phyloP scores from a whole-genome alignment of 2,329 filamentous ascomycete genomes.

The Aureobasidium sp. region DNA sequence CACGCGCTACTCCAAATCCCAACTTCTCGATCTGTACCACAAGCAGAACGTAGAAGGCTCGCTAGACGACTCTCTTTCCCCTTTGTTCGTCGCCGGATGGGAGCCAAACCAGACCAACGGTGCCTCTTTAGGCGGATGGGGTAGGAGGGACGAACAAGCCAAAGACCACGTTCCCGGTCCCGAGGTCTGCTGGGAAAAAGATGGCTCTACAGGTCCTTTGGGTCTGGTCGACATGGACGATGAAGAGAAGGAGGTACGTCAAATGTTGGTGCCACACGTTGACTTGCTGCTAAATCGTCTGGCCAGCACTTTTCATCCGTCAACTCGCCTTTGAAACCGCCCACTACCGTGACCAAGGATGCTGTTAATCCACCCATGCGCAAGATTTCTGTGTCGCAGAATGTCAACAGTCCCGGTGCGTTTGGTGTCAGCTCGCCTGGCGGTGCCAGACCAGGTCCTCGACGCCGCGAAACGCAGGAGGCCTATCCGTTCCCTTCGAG shows the following conservation, averaged over 20 bases:
- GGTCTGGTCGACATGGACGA: conserved; percentile 63
- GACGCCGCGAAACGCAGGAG: conserved; percentile 79
- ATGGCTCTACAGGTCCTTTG: conserved; percentile 61
- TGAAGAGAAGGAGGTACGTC: conserved; percentile 53
- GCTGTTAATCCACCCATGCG: conserved; percentile 55
- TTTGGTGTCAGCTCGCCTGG: conserved; percentile 69
- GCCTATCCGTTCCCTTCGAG: conserved; percentile 46
- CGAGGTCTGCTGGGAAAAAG: conserved; percentile 83
- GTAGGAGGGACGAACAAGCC: conserved; percentile 57
- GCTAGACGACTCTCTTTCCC: conserved; percentile 54
- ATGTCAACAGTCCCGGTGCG: conserved; percentile 51
- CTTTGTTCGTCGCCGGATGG: conserved; percentile 68
- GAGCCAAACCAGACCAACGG: conserved; percentile 65
- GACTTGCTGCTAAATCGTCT: conserved; percentile 18
- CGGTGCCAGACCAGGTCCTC: conserved; percentile 60
- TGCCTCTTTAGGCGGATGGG: conserved; percentile 53
- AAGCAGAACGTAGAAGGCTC: conserved; percentile 50
- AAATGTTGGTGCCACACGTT: not conserved
- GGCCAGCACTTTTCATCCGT: conserved; percentile 74
- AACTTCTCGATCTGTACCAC: conserved; percentile 67
- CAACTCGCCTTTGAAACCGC: conserved; percentile 86
- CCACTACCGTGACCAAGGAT: conserved; percentile 55
- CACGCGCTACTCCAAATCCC: conserved; percentile 66
- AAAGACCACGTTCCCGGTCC: conserved; percentile 69
- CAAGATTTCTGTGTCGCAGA: conserved; percentile 69